Evolutionary conservation across 352 stramenopile genomes (phyloP), one percentile per base, ranked within the genome.

Genomic region (Globisporangium megalacanthum): DNA sequence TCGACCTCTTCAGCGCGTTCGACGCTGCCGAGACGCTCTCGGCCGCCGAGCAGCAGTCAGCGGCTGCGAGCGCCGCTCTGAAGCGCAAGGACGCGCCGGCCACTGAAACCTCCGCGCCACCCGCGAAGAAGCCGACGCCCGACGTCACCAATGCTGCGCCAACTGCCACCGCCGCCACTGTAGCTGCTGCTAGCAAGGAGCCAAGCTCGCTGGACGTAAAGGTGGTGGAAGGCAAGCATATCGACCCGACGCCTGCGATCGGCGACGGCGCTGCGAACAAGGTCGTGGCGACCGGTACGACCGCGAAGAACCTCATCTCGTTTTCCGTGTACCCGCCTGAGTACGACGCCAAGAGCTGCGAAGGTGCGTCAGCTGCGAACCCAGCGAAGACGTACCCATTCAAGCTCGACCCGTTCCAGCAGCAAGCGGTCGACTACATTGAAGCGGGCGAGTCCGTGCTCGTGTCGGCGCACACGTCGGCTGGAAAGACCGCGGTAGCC

Each of bases 361-460:
- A 75, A 22, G 71, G 81, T 35, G 66, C 76, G 62, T 69, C 70
- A 35, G 78, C 63, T 39, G 72, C 66, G n/a, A 82, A 83, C 61
- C 95, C 95, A 15, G 97, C 97, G 48, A 99, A 99, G 84, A 94
- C 73, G 54, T 99, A 99, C 69, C 89, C 96, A 19, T 99, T 99
- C 74, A 89, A 77, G 49, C 73, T 99, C 15, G 97, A 99, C 70
- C 92, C 94, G n/a, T 99, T 99, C 73, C 97, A 99, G 77, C 73
- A 93, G 56, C 86, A 97, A 62, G 95, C 96, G 6, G 89, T 99
- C 37, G 77, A 91, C 36, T 98, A 97, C 69, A 98, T 99, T 63
- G 96, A 99, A 66, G 77, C 84, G 11, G 85, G 97, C 61, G 96
- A 99, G 75, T 98, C 88, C 10, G 97, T 99, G 20, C 78, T 99